A percentile compares a stretch with the other conserved stretches of the same genome.
phyloP scores from a whole-genome alignment of 1,139 yeast species.

The Geotrichum reessii region DNA sequence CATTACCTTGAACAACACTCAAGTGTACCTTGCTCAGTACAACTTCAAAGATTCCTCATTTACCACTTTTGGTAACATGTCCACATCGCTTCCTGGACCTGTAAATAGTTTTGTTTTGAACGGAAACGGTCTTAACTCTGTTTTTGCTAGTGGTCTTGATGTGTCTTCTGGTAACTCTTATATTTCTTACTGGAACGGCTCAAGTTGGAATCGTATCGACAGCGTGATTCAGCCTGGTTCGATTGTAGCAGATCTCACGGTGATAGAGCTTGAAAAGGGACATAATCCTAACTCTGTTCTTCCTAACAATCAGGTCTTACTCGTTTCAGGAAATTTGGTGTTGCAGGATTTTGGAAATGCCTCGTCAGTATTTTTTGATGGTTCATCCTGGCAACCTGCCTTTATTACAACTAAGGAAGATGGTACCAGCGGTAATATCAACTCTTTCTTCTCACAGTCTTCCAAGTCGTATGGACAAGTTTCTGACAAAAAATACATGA shows the following conservation, averaged over 20 bases:
- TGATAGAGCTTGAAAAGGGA: conserved; percentile 31
- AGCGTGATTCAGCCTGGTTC: conserved; percentile 35
- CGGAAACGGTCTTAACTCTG: conserved; percentile 44
- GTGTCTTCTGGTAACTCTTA: conserved; percentile 35
- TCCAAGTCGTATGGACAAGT: conserved; percentile 23
- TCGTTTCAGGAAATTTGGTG: conserved; percentile 58
- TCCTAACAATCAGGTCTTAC: conserved; percentile 44
- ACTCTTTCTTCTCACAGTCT: conserved; percentile 27
- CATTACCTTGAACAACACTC: conserved; percentile 41
- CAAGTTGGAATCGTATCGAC: conserved; percentile 35
- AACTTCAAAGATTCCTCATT: conserved; percentile 40
- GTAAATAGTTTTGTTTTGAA: conserved; percentile 49
- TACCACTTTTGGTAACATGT: conserved; percentile 23
- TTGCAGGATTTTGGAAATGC: conserved; percentile 52
- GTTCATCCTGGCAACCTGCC: conserved; percentile 68
- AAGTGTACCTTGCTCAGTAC: conserved; percentile 46
- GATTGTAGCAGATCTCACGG: conserved; percentile 33
- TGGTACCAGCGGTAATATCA: conserved; percentile 25
- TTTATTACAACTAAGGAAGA: conserved; percentile 38
- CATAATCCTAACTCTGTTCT: conserved; percentile 39
- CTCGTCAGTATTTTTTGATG: conserved; percentile 66
- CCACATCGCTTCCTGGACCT: conserved; percentile 38
- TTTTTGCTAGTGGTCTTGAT: conserved; percentile 51
- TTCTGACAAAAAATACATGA: conserved; percentile 27
- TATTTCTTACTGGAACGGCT: conserved; percentile 34